Base-by-base conservation (phyloP, 352 stramenopile genomes). In the Pythium biforme region DNA sequence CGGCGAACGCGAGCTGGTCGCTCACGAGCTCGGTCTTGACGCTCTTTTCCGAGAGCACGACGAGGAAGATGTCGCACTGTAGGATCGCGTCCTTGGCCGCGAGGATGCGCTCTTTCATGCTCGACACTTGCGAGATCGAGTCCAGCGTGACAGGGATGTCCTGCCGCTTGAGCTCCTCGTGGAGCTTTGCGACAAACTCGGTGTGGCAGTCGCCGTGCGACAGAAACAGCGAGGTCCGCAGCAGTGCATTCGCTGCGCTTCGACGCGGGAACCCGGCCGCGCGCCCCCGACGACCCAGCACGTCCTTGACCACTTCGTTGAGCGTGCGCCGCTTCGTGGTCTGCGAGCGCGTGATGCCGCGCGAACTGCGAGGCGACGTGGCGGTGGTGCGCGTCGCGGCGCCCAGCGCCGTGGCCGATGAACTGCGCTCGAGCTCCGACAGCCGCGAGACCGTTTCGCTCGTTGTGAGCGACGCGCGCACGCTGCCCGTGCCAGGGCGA, bases 21-120 rank as follows among this genome's bases (percentile, higher is more conserved):
- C 82, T 91, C 51, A 94, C 78, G 22, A 94, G 69, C 59, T 94
- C 85, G 7, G 79, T 92, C 67, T 88, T 86, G 50, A 83, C 81
- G 61, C 75, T 90, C 26, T 88, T 76, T 48, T 85, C 75, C 20
- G 86, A 92, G 12, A 92, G 66, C 34, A 95, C 76, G 26, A 92
- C 82, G 22, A 95, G 57, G 58, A 93, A 85, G 14, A 89, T 68
- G 1, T 73, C 69, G 62, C 82, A 81, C 45, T 88, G 76, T 9
- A 91, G 39, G 51, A 94, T 92, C 19, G 86, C 83, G 59, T 91
- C 81, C 46, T 95, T 92, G 9, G 83, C 83, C 15, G 77, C 80
- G 37, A 89, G 64, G 39, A 93, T 90, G 20, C 83, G 81, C 49
- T 84, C 80, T 53, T 84, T 88, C 56, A 86, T 92, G 67, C 77